phyloP scores from a whole-genome alignment of 106 monocot genomes.

The Apostasia shenzhenica region DNA sequence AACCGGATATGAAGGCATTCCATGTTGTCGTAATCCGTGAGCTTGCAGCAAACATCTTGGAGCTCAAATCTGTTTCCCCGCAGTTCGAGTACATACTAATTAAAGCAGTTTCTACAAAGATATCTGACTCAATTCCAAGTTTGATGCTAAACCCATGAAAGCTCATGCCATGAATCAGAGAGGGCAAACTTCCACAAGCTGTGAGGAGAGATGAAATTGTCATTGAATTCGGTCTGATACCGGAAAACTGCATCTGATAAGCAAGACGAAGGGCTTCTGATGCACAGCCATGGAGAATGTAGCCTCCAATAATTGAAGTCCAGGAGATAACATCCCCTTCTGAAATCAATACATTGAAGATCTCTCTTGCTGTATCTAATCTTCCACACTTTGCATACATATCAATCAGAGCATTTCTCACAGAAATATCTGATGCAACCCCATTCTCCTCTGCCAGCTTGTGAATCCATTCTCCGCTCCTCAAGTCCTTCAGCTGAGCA shows the following conservation, averaged over 20 bases:
- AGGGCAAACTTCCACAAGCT: constrained; percentile 27
- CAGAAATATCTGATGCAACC: constrained; percentile 16
- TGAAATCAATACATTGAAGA: constrained; percentile 33
- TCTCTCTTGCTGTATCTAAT: constrained; percentile 45
- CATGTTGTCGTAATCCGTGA: constrained; percentile 52
- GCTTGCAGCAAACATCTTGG: constrained; percentile 19
- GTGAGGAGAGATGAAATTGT: constrained; percentile 55
- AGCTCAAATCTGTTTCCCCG: constrained; percentile 15
- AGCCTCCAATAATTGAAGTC: constrained; percentile 74
- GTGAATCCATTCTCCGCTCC: constrained; percentile 37
- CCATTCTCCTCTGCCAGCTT: constrained; percentile 25
- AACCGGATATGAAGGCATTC: constrained; percentile 67
- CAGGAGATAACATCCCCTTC: constrained; percentile 56
- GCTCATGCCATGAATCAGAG: constrained; percentile 28
- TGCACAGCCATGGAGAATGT: constrained; percentile 21
- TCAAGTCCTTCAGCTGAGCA: constrained; percentile 34
- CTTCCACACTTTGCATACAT: constrained; percentile 75
- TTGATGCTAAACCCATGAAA: constrained; percentile 50
- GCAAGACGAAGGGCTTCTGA: constrained; percentile 34
- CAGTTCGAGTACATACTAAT: constrained; percentile 61
- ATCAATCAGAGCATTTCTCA: constrained; percentile 68
- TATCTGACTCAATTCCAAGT: constrained; percentile 28
- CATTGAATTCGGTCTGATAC: constrained; percentile 43
- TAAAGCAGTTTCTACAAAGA: constrained; percentile 62
- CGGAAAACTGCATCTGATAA: constrained; percentile 29